Evolutionary conservation across 129 eudicot genomes (phyloP).

Genomic region (Helianthus tuberosus): DNA sequence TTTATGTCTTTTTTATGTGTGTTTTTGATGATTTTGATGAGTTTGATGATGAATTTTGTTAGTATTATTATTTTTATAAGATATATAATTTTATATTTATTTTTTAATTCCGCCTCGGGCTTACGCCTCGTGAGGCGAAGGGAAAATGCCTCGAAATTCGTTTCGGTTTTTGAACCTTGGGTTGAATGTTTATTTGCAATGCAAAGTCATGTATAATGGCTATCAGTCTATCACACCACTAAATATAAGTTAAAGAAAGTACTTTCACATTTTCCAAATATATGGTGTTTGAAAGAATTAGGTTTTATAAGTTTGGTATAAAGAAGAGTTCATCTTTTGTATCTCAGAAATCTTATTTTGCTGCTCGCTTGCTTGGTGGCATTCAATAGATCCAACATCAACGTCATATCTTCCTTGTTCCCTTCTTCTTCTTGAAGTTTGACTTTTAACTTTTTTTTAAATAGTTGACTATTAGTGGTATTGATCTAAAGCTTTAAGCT

Average conservation of each 20-base stretch:
- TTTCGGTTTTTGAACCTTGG: no score
- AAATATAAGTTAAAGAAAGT: neutral
- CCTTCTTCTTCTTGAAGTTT: neutral
- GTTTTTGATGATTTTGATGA: no score
- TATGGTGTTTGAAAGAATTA: neutral
- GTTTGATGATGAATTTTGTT: no score
- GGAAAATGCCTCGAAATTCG: no score
- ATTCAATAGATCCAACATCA: neutral
- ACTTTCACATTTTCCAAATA: neutral
- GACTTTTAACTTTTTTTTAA: neutral
- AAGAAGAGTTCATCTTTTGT: neutral
- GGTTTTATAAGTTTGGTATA: neutral
- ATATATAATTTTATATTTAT: no score
- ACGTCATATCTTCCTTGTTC: neutral
- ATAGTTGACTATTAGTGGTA: neutral
- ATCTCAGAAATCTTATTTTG: neutral
- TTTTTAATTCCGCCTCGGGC: no score
- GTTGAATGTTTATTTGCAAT: neutral
- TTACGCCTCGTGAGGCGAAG: no score
- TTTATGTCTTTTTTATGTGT: no score
- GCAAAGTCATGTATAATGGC: neutral
- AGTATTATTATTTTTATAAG: no score
- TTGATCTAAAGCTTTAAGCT: neutral
- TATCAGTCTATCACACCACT: neutral
- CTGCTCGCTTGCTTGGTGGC: conserved; percentile 8